Percentiles rank a stretch among this genome's conserved stretches.
phyloP scores from a whole-genome alignment of 768 basidiomycete species.

The Hypholoma fasciculare region DNA sequence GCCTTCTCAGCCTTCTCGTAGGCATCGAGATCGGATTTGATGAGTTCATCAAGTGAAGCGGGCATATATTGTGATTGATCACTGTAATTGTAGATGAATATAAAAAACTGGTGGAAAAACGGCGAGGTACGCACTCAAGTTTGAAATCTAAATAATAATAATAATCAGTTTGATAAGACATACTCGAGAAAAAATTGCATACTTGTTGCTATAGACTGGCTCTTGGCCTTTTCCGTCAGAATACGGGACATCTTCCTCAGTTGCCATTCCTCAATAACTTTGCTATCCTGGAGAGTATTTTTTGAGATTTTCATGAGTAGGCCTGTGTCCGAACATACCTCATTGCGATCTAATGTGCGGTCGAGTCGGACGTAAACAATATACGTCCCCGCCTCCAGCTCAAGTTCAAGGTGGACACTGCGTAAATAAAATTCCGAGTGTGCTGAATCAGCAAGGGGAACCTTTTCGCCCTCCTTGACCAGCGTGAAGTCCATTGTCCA shows the following conservation, averaged over 20 bases:
- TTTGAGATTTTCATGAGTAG: neutral
- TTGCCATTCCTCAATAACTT: constrained; percentile 31
- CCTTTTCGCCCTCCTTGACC: constrained; percentile 45
- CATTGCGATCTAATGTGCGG: constrained; percentile 21
- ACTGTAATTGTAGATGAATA: neutral
- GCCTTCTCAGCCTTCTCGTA: constrained; percentile 33
- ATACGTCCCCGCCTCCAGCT: constrained; percentile 43
- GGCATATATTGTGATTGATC: constrained; percentile 16
- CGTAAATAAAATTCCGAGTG: constrained; percentile 36
- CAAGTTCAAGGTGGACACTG: constrained; percentile 42
- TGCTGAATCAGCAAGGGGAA: constrained; percentile 35
- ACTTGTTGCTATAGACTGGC: constrained; percentile 49
- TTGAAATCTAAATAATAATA: constrained; percentile 27
- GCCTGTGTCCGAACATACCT: constrained; percentile 14
- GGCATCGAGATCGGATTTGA: constrained; percentile 27
- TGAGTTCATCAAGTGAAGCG: constrained; percentile 31
- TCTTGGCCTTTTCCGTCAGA: constrained; percentile 43
- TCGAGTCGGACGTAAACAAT: constrained; percentile 44
- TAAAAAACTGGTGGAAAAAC: neutral
- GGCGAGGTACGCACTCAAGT: constrained; percentile 28
- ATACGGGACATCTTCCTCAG: constrained; percentile 40
- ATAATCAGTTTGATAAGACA: neutral
- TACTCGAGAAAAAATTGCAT: constrained; percentile 11
- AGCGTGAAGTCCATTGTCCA: constrained; percentile 55
- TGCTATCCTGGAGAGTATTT: constrained; percentile 13